These are phyloP conservation scores for Dactylonectria macrodidyma DNA, from an alignment of 2,329 filamentous ascomycete species.

Conservation along the genomic window DNA sequence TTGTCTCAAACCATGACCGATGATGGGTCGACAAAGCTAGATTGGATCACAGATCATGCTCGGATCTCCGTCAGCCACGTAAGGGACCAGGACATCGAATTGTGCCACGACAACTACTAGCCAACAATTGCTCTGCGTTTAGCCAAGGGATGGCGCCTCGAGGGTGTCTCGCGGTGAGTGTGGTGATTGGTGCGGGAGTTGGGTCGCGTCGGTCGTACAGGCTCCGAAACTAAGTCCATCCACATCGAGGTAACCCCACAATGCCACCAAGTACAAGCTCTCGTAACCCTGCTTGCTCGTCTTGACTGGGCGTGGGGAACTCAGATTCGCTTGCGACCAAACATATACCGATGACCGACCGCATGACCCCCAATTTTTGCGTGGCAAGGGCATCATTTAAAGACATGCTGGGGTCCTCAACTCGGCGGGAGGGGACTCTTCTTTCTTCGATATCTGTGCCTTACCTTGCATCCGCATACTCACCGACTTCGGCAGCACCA, in stretches of 20 bases:
- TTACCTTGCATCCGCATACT: slow-evolving; percentile 25
- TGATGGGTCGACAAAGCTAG: slow-evolving; percentile 2
- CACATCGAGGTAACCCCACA: slow-evolving; percentile 47
- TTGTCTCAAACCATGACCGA: slow-evolving; percentile 4
- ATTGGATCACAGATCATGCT: slow-evolving; percentile 28
- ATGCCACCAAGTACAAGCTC: slow-evolving; percentile 41
- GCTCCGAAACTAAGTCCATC: slow-evolving; percentile 40
- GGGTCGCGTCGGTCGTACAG: slow-evolving; percentile 44
- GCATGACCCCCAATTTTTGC: slow-evolving; percentile 50
- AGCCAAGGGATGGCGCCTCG: slow-evolving; percentile 43
- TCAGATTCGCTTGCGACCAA: slow-evolving; percentile 47
- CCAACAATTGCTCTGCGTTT: slow-evolving; percentile 38
- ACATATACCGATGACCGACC: slow-evolving; percentile 47
- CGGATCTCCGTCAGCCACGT: slow-evolving; percentile 37
- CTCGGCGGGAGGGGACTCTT: slow-evolving; percentile 25
- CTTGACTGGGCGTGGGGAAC: slow-evolving; percentile 46
- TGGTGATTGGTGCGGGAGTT: slow-evolving; percentile 52
- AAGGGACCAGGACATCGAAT: slow-evolving; percentile 37
- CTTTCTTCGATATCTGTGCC: slow-evolving; percentile 34
- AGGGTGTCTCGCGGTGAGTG: slow-evolving; percentile 29
- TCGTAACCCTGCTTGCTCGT: slow-evolving; percentile 37
- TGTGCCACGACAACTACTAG: slow-evolving; percentile 36
- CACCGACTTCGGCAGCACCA: slow-evolving; percentile 25
- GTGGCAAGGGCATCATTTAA: slow-evolving; percentile 42
- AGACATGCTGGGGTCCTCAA: slow-evolving; percentile 40